Evolutionary conservation across 257 asterid genomes (phyloP).

Genomic region (Nicotiana benthamiana): DNA sequence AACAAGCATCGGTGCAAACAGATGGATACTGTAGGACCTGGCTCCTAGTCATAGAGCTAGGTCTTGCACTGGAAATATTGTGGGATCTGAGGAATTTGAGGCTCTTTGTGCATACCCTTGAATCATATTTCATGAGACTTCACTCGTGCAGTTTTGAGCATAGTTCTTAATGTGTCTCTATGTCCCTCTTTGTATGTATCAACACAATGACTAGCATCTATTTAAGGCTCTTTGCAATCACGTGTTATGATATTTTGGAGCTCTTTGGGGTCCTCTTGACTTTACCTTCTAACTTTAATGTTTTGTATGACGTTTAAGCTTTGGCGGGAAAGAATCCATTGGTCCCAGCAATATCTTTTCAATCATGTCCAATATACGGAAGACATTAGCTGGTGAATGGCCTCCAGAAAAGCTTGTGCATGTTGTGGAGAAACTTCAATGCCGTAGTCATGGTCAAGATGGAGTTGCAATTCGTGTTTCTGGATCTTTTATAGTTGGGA

Average conservation of each 20-base stretch:
- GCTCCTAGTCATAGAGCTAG: not conserved
- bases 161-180: not conserved
- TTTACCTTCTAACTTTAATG: conserved; percentile 15
- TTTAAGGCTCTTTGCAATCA: not conserved
- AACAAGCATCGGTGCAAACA: not conserved
- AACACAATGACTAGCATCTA: not conserved
- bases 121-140: not conserved
- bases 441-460: conserved; percentile 60
- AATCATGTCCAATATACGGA: conserved; percentile 54
- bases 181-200: not conserved
- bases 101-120: not conserved
- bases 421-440: conserved; percentile 92
- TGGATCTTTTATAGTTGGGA: conserved; percentile 83
- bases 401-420: conserved; percentile 93
- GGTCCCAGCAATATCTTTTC: conserved; percentile 57
- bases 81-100: not conserved
- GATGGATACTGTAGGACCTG: not conserved
- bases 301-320: conserved; percentile 34
- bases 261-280: not conserved
- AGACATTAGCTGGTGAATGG: conserved; percentile 87
- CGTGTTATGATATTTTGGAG: not conserved
- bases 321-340: conserved; percentile 55
- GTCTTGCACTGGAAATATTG: not conserved
- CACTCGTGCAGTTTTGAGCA: not conserved
- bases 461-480: conserved; percentile 81